Conservation (phyloP, 2,329 filamentous ascomycete species). For the Colletotrichum lindemuthianum region DNA sequence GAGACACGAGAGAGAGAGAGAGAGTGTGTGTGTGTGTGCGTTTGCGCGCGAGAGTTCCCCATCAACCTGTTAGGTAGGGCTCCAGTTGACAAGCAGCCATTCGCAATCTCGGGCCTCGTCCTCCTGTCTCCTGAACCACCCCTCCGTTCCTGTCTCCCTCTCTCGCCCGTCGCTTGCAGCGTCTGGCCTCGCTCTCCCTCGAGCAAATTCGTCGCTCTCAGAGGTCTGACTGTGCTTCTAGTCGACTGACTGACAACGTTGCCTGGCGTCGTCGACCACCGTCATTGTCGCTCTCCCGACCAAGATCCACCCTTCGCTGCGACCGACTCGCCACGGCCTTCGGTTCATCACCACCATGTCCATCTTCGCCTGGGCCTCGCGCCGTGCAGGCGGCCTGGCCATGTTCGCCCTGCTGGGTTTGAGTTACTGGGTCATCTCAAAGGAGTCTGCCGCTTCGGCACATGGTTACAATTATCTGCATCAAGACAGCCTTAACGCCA, state of each 20-base stretch:
- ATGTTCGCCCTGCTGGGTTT: conserved; percentile 60
- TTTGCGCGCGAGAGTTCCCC: conserved; percentile 18
- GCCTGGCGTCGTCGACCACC: conserved; percentile 18
- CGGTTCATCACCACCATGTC: conserved; percentile 53
- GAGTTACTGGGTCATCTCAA: conserved; percentile 65
- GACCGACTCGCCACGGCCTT: conserved; percentile 9
- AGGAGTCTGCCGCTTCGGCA: conserved; percentile 55
- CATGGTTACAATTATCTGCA: conserved; percentile 57
- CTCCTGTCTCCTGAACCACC: conserved; percentile 21
- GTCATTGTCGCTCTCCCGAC: conserved; percentile 17
- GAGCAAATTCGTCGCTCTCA: conserved; percentile 2
- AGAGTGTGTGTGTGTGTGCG: not conserved
- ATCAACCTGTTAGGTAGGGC: conserved; percentile 29
- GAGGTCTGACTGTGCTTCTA: conserved; percentile 19
- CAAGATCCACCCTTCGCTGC: conserved; percentile 12
- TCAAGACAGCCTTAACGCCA: conserved; percentile 48
- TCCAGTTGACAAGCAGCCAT: conserved; percentile 19
- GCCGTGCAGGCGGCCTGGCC: conserved; percentile 64
- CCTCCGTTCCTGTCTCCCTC: conserved; percentile 32
- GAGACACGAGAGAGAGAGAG: conserved; percentile 10
- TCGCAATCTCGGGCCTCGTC: conserved; percentile 26
- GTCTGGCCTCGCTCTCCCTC: conserved; percentile 32
- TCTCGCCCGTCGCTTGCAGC: conserved; percentile 18
- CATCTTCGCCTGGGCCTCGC: conserved; percentile 63
- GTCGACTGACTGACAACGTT: conserved; percentile 28